Evolutionary conservation across 169 alveolate species (phyloP).

Genomic region (Cyclospora cayetanensis): DNA sequence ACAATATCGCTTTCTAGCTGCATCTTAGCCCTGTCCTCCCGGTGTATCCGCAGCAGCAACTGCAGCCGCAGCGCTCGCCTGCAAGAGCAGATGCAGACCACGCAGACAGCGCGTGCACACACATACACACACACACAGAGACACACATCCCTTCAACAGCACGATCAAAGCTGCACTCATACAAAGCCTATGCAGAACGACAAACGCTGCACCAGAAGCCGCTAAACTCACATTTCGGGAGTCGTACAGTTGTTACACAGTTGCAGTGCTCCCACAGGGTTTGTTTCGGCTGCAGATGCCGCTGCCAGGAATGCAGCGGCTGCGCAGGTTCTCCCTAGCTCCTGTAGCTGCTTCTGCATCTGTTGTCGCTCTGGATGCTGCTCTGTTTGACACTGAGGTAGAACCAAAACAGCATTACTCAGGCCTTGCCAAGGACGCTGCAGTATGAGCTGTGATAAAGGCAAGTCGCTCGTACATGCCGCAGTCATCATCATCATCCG

Average conservation of each 20-base stretch:
- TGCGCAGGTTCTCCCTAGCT: neutral
- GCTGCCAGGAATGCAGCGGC: constrained; percentile 2
- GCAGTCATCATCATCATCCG: neutral
- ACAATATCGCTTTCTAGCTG: neutral
- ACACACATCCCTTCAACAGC: no score
- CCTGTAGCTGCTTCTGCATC: neutral
- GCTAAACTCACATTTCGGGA: neutral
- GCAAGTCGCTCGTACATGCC: no score
- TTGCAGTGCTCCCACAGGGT: neutral
- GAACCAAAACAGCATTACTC: constrained; percentile 2
- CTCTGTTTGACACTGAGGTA: neutral
- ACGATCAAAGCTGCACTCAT: no score
- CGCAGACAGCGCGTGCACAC: no score
- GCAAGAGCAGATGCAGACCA: neutral
- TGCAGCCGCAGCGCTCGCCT: neutral
- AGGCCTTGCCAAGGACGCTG: no score
- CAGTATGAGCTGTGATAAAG: no score
- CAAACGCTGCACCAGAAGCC: no score
- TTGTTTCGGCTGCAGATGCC: neutral
- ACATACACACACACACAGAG: no score
- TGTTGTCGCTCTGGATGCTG: neutral
- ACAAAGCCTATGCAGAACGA: no score
- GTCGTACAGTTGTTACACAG: neutral
- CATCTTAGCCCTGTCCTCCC: neutral
- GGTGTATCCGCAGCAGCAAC: constrained; percentile 33